Evolutionary conservation across 78 protist genomes (phyloP).

Genomic region (Acrasis kona): DNA sequence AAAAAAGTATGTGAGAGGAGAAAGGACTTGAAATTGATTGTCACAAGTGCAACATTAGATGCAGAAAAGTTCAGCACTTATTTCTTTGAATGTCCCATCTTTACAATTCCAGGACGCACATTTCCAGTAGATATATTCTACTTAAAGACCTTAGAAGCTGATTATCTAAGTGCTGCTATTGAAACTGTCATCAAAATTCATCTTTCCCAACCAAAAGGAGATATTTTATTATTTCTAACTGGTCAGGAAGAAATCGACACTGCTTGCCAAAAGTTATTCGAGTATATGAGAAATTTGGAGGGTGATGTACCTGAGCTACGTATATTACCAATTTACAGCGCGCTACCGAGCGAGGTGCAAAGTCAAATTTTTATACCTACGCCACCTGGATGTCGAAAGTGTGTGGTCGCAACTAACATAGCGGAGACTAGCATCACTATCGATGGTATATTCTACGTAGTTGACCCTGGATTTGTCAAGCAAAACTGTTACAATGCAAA

Average conservation of each 20-base stretch:
- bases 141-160: slow-evolving; percentile 54
- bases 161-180: slow-evolving; percentile 84
- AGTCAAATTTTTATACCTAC: slow-evolving; percentile 66
- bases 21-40: slow-evolving; percentile 84
- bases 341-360: slow-evolving; percentile 91
- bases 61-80: slow-evolving; percentile 77
- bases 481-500: slow-evolving; percentile 97
- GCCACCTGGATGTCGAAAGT: slow-evolving; percentile 66
- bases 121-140: slow-evolving; percentile 87
- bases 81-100: slow-evolving; percentile 82
- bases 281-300: slow-evolving; percentile 7
- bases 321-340: slow-evolving; percentile 85
- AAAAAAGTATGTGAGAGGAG: slow-evolving; percentile 45
- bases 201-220: slow-evolving; percentile 66
- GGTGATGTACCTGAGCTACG: neutral
- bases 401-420: slow-evolving; percentile 95
- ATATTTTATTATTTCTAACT: slow-evolving; percentile 95
- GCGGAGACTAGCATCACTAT: slow-evolving; percentile 99
- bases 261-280: slow-evolving; percentile 68
- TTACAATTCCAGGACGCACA: slow-evolving; percentile 89
- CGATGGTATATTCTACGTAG: slow-evolving; percentile 98
- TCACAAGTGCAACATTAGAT: slow-evolving; percentile 97
- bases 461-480: slow-evolving; percentile 98
- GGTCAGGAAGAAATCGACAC: slow-evolving; percentile 97
- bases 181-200: slow-evolving; percentile 48